Base-by-base conservation (phyloP, 2,329 filamentous ascomycete species). In the Trichoderma koningii region DNA sequence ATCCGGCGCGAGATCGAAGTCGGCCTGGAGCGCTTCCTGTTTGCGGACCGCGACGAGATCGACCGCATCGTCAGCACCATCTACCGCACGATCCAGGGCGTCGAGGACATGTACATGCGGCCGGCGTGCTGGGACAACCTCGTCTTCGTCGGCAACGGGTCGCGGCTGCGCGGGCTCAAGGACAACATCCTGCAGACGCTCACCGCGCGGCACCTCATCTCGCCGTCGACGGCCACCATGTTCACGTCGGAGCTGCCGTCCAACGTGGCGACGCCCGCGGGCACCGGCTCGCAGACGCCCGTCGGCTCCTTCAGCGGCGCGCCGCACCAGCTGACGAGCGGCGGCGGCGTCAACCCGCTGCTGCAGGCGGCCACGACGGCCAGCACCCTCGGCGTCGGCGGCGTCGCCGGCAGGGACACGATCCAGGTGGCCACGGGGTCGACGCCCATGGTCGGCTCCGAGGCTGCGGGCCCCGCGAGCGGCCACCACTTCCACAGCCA, bases 221-320 rank as follows among this genome's bases (percentile, higher is more conserved):
- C 93, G 2, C 95, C 95, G 0, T 93, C 90, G 30, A 94, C 92
- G 1, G 93, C 92, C 57, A 97, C 93, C 48, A 98, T 98, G 73
- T 98, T 98, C 82, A 97, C 93, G 42, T 97, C 93, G 23, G 95
- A 99, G 77, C 87, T 98, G 44, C 95, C 95, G 7, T 97, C 93
- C 9, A 94, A 95, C 78, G 86, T 97, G 74, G 93, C 91, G 34
- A 98, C 95, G 0, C 95, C 95, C 1, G 85, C 90, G 12, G 93
- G 92, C 21, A 98, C 94, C 0, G 94, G 94, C 41, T 87, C 93
- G 17, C 95, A 96, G 77, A 98, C 94, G 1, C 96, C 95, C 0
- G 92, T 91, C 2, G 84, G 80, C 70, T 85, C 80, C 68, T 85
- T 81, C 75, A 81, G 76, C 73, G 88, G 73, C 67, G 82, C 77